Base-by-base conservation (phyloP, 2,329 filamentous ascomycete species). In the Taxawa tesnikishii region DNA sequence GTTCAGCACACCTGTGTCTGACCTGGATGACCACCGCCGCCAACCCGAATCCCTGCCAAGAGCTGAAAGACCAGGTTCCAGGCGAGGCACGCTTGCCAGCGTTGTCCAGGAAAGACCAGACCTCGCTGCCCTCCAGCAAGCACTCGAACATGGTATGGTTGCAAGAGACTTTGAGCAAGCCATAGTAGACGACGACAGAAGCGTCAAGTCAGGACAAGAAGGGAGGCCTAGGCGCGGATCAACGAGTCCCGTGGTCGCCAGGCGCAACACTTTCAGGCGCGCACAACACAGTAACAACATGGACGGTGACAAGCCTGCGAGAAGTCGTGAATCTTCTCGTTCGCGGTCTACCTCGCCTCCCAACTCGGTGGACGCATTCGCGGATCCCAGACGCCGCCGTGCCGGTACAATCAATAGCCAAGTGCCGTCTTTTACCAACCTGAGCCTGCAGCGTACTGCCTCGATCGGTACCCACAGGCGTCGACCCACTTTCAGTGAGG, bases 341-440 rank as follows among this genome's bases (percentile, higher is more conserved):
- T 73, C 71, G 29, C 71, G 83, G 34, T 84, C 83, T 1, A 63
- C 73, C 2, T 96, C 90, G 5, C 88, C 88, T 8, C 90, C 90
- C 6, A 98, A 94, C 56, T 98, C 90, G 0, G 85, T 98, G 31
- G 93, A 96, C 55, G 90, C 90, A 4, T 98, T 98, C 56, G 90
- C 90, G 12, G 83, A 90, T 48, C 83, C 83, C 34, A 82, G 84
- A 37, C 79, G 87, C 37, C 83, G 88, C 51, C 80, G 87, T 26
- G 68, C 74, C 29, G 70, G 73, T 30, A 80, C 76, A 3, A 53
- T 73, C 39, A 83, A 76, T 38, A 79, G 73, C 52, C 60, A 64
- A 43, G 58, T 50, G 11, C 57, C 66, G 19, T 69, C 70, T 3
- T 65, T 72, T 19, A 46, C 70, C 10, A 65, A 74, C 15, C 62